Evolutionary conservation across 805 yeast genomes (phyloP), one percentile per base, ranked within the genome.

Genomic region (Candida gorgasii): DNA sequence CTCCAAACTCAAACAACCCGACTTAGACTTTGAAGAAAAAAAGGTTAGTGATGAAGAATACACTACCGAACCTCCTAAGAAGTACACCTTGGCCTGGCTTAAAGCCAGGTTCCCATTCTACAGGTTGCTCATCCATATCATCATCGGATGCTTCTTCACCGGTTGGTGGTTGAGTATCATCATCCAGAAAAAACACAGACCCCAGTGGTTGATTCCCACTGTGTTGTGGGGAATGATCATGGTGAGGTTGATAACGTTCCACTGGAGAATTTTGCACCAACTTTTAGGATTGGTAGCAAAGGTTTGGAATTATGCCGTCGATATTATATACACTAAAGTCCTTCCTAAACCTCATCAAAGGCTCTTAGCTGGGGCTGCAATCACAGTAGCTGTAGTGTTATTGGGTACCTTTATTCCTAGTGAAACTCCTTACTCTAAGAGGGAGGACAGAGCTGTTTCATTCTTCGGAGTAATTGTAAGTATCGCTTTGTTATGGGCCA

Each of bases 201-300:
- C 61, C 48, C 50, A 68, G 45, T 79, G 84, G 84, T 70, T 79
- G 52, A 75, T 79, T 46, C 84, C 83, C 14, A 78, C 83, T 3
- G 57, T 79, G 15, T 50, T 79, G 35, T 79, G 76, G 73, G 65
- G 72, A 31, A 62, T 69, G 59, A 57, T 78, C 20, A 75, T 76
- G 73, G 65, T 72, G 16, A 63, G 84, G 17, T 60, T 79, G 42
- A 69, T 78, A 51, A 67, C 81, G 13, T 72, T 76, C 62, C 73
- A 76, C 61, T 62, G 71, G 39, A 69, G 70, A 20, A 47, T 57
- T 29, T 38, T 59, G 39, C 47, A 43, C 30, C 40, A 56, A 51
- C 12, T 50, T 36, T 59, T 52, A 50, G 48, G 24, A 18, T 47
- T 52, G n/a, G 58, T 49, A 16, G 27, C 39, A 6, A 43, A 34